Conservation (phyloP, 352 stramenopile genomes). For the Phytophthora citricola region DNA sequence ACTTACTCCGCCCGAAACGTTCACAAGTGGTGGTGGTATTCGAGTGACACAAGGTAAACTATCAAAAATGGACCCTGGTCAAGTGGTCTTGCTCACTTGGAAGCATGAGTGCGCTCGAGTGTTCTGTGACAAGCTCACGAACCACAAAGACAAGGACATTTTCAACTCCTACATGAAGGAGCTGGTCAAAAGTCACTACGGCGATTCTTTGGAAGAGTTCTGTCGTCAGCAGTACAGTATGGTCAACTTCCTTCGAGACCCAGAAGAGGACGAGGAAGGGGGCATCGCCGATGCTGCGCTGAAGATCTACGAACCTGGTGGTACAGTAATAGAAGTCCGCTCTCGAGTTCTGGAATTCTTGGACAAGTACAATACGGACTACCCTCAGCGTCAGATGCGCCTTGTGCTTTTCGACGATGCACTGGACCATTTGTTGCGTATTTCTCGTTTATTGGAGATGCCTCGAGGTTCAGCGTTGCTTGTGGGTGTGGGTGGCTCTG, state of each 20-base stretch:
- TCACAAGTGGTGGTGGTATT: slow-evolving; percentile 90
- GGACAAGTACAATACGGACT: slow-evolving; percentile 98
- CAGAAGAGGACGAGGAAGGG: slow-evolving; percentile 97
- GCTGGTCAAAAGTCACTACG: slow-evolving; percentile 92
- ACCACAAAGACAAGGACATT: slow-evolving; percentile 96
- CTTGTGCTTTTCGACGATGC: slow-evolving; percentile 99
- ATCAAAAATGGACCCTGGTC: slow-evolving; percentile 89
- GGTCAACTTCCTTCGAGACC: slow-evolving; percentile 98
- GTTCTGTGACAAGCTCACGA: slow-evolving; percentile 98
- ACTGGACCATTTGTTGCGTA: slow-evolving; percentile 95
- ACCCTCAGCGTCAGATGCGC: slow-evolving; percentile 96
- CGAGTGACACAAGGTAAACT: slow-evolving; percentile 88
- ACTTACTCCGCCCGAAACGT: slow-evolving; percentile 95
- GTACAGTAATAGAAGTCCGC: slow-evolving; percentile 92
- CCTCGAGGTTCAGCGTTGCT: slow-evolving; percentile 95
- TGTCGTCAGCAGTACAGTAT: slow-evolving; percentile 90
- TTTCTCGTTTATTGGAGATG: slow-evolving; percentile 97
- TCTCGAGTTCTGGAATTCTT: slow-evolving; percentile 95
- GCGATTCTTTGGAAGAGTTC: slow-evolving; percentile 82
- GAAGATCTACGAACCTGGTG: slow-evolving; percentile 98
- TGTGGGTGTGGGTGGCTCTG: slow-evolving; percentile 97
- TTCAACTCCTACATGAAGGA: slow-evolving; percentile 94
- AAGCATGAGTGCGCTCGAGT: slow-evolving; percentile 98
- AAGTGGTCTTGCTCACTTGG: slow-evolving; percentile 96
- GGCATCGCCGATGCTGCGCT: slow-evolving; percentile 93